A percentile compares a stretch with the other conserved stretches of the same genome.
These are phyloP conservation scores for Ogataea chonburiensis DNA, from an alignment of 805 yeast species.

Conservation along the genomic window DNA sequence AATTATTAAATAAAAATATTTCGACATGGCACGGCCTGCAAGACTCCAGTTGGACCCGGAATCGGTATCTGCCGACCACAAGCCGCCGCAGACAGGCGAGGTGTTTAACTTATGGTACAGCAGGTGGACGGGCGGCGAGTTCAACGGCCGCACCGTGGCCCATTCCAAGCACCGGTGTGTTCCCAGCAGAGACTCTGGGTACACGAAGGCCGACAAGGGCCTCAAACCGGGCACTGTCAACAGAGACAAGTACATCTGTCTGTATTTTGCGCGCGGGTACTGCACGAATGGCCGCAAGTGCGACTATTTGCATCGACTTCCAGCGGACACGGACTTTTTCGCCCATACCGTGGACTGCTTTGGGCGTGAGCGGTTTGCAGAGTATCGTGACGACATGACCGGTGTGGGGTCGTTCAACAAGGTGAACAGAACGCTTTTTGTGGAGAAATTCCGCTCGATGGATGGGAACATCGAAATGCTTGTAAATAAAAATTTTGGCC, in stretches of 20 bases:
- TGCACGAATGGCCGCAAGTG: constrained; percentile 80
- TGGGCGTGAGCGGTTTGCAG: constrained; percentile 83
- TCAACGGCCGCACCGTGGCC: constrained; percentile 40
- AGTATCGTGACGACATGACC: constrained; percentile 87
- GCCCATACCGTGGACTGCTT: constrained; percentile 80
- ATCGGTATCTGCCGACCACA: constrained; percentile 50
- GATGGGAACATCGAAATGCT: constrained; percentile 37
- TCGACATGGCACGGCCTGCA: constrained; percentile 46
- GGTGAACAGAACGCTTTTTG: constrained; percentile 71
- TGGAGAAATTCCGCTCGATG: constrained; percentile 55
- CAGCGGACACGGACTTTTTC: constrained; percentile 55
- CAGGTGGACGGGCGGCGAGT: constrained; percentile 83
- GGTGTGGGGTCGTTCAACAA: constrained; percentile 83
- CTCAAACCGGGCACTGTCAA: constrained; percentile 28
- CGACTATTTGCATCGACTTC: constrained; percentile 74
- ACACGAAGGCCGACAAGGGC: constrained; percentile 62
- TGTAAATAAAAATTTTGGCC: constrained; percentile 54
- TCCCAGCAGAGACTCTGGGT: constrained; percentile 65
- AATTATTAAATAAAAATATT: background rate
- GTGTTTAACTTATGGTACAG: constrained; percentile 85
- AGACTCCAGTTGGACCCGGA: constrained; percentile 70
- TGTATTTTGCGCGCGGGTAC: constrained; percentile 86
- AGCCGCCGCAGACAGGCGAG: constrained; percentile 79
- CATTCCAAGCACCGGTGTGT: constrained; percentile 60
- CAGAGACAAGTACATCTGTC: constrained; percentile 54